A percentile compares a stretch with the other conserved stretches of the same genome.
Conservation (phyloP, 108 stramenopile genomes). For the Conticribra weissflogii region DNA sequence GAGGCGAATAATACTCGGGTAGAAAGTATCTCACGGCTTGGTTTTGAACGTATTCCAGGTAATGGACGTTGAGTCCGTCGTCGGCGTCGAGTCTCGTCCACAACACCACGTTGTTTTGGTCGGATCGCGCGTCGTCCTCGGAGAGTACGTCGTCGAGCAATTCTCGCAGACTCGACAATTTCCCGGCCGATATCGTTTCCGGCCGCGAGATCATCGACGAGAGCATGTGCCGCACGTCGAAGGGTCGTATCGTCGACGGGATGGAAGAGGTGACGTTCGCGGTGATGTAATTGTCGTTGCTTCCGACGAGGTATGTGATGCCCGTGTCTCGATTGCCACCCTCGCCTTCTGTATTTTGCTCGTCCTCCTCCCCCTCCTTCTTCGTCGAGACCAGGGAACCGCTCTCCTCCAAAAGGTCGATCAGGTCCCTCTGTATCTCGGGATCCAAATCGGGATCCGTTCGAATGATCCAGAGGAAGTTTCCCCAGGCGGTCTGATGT, state of each 20-base stretch:
- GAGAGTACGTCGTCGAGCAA: constrained; percentile 46
- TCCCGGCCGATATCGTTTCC: constrained; percentile 20
- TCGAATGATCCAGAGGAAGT: constrained; percentile 49
- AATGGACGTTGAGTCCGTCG: constrained; percentile 45
- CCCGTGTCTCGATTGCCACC: constrained; percentile 1
- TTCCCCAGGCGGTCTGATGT: constrained; percentile 36
- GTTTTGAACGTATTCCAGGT: constrained; percentile 64
- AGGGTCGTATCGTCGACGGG: constrained; percentile 44
- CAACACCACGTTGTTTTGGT: constrained; percentile 43
- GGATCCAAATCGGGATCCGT: constrained; percentile 43
- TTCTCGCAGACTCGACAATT: too few species aligned
- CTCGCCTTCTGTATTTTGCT: constrained; percentile 3
- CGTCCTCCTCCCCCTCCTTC: constrained; percentile 18
- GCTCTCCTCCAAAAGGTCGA: constrained; percentile 32
- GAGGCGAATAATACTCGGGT: constrained; percentile 14
- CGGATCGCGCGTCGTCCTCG: constrained; percentile 15
- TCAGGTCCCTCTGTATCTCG: constrained; percentile 25
- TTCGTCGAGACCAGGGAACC: too few species aligned
- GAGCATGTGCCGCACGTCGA: constrained; percentile 56
- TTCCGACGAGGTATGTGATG: constrained; percentile 61
- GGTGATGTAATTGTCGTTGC: constrained; percentile 66
- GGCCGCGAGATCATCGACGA: constrained; percentile 27
- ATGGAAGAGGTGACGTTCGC: constrained; percentile 31
- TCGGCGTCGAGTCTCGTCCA: constrained; percentile 55
- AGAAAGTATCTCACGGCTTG: constrained; percentile 57